Conservation (phyloP, 2,329 filamentous ascomycete genomes). For the Microdochium paspali region DNA sequence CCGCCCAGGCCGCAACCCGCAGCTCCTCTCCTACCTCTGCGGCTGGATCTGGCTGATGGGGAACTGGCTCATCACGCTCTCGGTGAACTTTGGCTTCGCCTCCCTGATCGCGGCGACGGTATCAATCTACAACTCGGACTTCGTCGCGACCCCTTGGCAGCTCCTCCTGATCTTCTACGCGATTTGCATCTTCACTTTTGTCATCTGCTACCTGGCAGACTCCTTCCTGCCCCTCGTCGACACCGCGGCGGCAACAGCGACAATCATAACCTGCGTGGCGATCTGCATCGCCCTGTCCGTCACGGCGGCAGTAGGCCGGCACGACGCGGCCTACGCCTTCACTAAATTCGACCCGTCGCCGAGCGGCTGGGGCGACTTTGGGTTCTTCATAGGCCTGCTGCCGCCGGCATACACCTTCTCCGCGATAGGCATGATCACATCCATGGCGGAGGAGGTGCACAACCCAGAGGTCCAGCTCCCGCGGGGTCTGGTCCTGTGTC, state of each 20-base stretch:
- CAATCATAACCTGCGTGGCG: constrained; percentile 43
- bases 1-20: constrained; percentile 23
- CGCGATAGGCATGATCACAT: constrained; percentile 52
- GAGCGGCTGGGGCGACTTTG: constrained; percentile 49
- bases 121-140: constrained; percentile 44
- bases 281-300: constrained; percentile 46
- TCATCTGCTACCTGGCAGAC: constrained; percentile 49
- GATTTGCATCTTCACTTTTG: constrained; percentile 42
- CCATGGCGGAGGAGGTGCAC: constrained; percentile 51
- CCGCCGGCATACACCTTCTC: constrained; percentile 49
- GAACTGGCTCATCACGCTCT: constrained; percentile 42
- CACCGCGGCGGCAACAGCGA: constrained; percentile 46
- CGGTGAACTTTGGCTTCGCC: constrained; percentile 46
- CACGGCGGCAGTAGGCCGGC: constrained; percentile 42
- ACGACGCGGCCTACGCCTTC: constrained; percentile 39
- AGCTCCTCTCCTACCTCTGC: constrained; percentile 37
- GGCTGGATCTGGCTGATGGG: constrained; percentile 42
- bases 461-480: constrained; percentile 42
- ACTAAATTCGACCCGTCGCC: constrained; percentile 43
- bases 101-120: constrained; percentile 41
- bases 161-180: constrained; percentile 54
- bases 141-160: constrained; percentile 43
- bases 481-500: constrained; percentile 38
- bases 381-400: constrained; percentile 53
- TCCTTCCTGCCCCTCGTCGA: constrained; percentile 48